Percentiles rank a stretch among this genome's conserved stretches.
phyloP scores from a whole-genome alignment of 2,329 filamentous ascomycete species.

The Fusarium musae region DNA sequence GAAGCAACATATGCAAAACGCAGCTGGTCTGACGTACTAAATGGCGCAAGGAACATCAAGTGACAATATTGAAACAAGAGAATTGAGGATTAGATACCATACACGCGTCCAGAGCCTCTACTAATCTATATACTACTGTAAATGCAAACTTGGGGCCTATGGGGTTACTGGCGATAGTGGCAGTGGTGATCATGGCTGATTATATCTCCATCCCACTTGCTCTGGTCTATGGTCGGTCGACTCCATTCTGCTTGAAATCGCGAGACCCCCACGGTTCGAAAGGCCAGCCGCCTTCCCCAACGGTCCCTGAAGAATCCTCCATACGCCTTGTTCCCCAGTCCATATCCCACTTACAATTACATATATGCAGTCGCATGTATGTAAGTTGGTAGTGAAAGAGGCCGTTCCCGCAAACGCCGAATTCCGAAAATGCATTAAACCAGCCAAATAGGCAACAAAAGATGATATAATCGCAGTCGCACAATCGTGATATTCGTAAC shows the following conservation, averaged over 20 bases:
- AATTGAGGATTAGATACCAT: conserved; percentile 41
- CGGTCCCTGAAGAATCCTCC: conserved; percentile 28
- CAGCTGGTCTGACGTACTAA: not conserved
- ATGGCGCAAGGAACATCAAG: conserved; percentile 1
- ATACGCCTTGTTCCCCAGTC: conserved; percentile 31
- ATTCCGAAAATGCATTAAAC: conserved; percentile 43
- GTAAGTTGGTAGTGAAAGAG: conserved; percentile 7
- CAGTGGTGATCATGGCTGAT: conserved; percentile 12
- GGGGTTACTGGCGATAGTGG: not conserved
- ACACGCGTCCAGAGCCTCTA: conserved; percentile 41
- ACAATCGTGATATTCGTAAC: conserved; percentile 45
- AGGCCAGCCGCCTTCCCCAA: conserved; percentile 21
- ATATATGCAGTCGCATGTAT: conserved; percentile 21
- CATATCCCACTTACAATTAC: conserved; percentile 34
- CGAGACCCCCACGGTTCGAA: conserved; percentile 17
- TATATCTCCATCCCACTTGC: conserved; percentile 6
- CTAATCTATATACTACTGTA: conserved; percentile 37
- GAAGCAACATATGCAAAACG: not conserved
- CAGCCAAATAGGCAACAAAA: conserved; percentile 37
- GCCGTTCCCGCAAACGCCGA: conserved; percentile 42
- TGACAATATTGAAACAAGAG: conserved; percentile 19
- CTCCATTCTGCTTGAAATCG: not conserved
- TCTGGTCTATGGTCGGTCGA: conserved; percentile 23
- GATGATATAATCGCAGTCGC: conserved; percentile 37
- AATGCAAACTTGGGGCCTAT: conserved; percentile 21